Evolutionary conservation across 2,329 filamentous ascomycete species (phyloP), one percentile per base, ranked within the genome.

Genomic region (Myrmaecium sp.): DNA sequence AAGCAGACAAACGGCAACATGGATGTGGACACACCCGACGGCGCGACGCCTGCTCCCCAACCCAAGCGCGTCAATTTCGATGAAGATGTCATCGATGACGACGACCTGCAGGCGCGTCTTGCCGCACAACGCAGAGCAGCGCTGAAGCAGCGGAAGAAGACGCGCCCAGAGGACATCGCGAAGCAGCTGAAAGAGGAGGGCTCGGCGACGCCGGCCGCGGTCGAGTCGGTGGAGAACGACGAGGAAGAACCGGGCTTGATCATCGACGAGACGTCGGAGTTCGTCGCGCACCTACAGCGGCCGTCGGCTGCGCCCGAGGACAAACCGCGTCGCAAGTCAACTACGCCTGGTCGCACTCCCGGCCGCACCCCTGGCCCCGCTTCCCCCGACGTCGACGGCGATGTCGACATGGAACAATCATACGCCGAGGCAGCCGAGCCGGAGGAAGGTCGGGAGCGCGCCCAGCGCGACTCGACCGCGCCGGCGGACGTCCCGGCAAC

Each of bases 251-350:
- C 59, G 2, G 86, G 83, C 2, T 60, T 98, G 2, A 68, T 94
- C n/a, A 84, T 98, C 30, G 86, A 94, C 33, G 89, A 94, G 46
- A 93, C 86, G 1, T 83, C 83, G 0, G 84, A 93, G 41, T 98
- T 98, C 41, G 78, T 98, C 16, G 77, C 83, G 14, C 82, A 82
- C 29, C 55, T 98, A 29, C 77, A 75, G 44, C 77, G 75, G 31
- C 69, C 74, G 9, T 65, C 56, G 2, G 41, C 46, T 18, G 40
- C 38, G 5, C 37, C 42, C 11, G 51, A 54, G 17, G 41, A 63
- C 7, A 55, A 64, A 44, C 35, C 61, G 46, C 42, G 64, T 51
- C 42, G 48, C 51, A 32, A 58, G 30, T 42, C 32, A 26, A 37
- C 41, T 3, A 32, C 37, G 21, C 34, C 32, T 5, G 36, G 51